Evolutionary conservation across 176 grass and related monocot species (phyloP).

Genomic region (Bothriochloa decipiens): DNA sequence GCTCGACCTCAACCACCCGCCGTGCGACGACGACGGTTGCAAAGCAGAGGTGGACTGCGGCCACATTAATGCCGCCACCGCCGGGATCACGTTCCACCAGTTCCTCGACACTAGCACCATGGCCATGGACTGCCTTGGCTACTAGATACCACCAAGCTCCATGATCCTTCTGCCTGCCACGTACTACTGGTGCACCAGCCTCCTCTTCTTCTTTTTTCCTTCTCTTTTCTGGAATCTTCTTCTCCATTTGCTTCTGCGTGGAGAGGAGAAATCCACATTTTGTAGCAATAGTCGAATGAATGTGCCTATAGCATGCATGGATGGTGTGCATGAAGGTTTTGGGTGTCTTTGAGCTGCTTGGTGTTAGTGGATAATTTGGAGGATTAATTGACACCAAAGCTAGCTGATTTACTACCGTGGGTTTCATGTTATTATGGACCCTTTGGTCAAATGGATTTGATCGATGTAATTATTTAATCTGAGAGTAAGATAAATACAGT

Average conservation of each 20-base stretch:
- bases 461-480: slow-evolving; percentile 35
- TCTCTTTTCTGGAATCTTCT: background rate
- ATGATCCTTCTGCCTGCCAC: background rate
- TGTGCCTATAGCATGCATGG: slow-evolving; percentile 29
- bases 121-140: slow-evolving; percentile 50
- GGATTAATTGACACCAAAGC: slow-evolving; percentile 6
- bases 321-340: slow-evolving; percentile 20
- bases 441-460: slow-evolving; percentile 18
- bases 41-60: slow-evolving; percentile 22
- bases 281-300: slow-evolving; percentile 31
- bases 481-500: background rate
- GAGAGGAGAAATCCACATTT: slow-evolving; percentile 47
- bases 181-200: background rate
- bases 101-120: slow-evolving; percentile 49
- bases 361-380: slow-evolving; percentile 21
- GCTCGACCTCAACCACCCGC: slow-evolving; percentile 59
- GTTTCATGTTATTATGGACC: slow-evolving; percentile 31
- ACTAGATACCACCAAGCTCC: slow-evolving; percentile 39
- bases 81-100: slow-evolving; percentile 52
- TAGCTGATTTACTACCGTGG: slow-evolving; percentile 37
- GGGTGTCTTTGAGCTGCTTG: slow-evolving; percentile 29
- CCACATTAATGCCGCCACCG: background rate
- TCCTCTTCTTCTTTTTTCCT: background rate
- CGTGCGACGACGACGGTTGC: slow-evolving; percentile 14
- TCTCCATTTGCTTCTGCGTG: slow-evolving; percentile 1